Evolutionary conservation across 2,329 filamentous ascomycete species (phyloP).

Genomic region (Trichoderma semiorbis): DNA sequence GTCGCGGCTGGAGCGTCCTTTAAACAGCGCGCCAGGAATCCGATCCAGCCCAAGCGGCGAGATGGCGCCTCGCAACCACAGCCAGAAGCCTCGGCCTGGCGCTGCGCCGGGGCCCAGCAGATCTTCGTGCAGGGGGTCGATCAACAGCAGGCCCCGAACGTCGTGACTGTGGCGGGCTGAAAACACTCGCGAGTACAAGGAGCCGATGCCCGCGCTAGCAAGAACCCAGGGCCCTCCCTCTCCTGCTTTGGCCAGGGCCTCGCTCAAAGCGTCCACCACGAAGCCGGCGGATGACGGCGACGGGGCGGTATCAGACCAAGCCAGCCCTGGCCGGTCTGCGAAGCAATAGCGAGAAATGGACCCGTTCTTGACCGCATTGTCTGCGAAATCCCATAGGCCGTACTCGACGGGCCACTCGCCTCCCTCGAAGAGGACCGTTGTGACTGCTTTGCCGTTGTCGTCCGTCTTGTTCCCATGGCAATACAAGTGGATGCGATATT

Average conservation of each 20-base stretch:
- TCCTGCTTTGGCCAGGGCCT: slow-evolving; percentile 74
- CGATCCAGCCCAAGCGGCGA: slow-evolving; percentile 84
- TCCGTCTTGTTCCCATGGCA: slow-evolving; percentile 70
- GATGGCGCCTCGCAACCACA: slow-evolving; percentile 83
- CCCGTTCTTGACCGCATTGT: slow-evolving; percentile 71
- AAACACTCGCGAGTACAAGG: slow-evolving; percentile 88
- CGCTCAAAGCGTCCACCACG: slow-evolving; percentile 82
- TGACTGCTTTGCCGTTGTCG: slow-evolving; percentile 49
- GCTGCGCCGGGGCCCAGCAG: slow-evolving; percentile 65
- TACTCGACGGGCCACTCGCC: slow-evolving; percentile 77
- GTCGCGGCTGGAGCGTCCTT: slow-evolving; percentile 74
- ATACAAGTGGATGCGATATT: slow-evolving; percentile 82
- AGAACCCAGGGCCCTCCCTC: slow-evolving; percentile 89
- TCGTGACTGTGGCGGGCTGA: slow-evolving; percentile 74
- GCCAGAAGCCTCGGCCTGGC: slow-evolving; percentile 70
- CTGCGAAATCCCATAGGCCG: slow-evolving; percentile 75
- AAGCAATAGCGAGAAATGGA: slow-evolving; percentile 90
- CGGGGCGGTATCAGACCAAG: slow-evolving; percentile 84
- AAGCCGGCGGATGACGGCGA: slow-evolving; percentile 92
- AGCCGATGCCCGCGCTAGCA: slow-evolving; percentile 80
- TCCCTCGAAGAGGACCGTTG: slow-evolving; percentile 82
- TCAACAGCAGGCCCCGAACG: slow-evolving; percentile 74
- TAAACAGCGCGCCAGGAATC: slow-evolving; percentile 75
- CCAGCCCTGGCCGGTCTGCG: slow-evolving; percentile 86
- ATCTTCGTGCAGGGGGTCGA: slow-evolving; percentile 88